Evolutionary conservation across 1,284 basidiomycete genomes (phyloP), one percentile per base, ranked within the genome.

Genomic region (Anthracocystis panici-leucophaei): DNA sequence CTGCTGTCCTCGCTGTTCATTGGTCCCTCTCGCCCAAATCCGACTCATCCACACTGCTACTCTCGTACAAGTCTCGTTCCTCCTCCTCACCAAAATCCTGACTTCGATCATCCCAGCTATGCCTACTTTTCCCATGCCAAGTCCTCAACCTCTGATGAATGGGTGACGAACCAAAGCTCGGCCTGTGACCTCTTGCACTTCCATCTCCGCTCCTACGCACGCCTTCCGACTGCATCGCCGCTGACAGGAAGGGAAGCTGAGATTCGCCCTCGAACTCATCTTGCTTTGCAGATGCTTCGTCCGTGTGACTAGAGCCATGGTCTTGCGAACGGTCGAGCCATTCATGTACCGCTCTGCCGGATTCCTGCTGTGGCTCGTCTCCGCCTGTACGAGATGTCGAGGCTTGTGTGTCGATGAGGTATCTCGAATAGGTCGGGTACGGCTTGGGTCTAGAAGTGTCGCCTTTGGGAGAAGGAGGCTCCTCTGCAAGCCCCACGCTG

Each of bases 51-150:
- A 31, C 68, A 40, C 68, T 65, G 35, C 44, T 59, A 20, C 67
- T 65, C 57, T 70, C 67, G 20, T 70, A 64, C 31, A 65, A 35
- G 9, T 45, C 61, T 5, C 56, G 27, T 18, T 62, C 59, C 33
- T 65, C 68, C 18, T 62, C 49, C 5, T 85, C 86, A 57, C 87
- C 87, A 27, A 78, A 80, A 29, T 64, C 82, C n/a, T 86, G 63
- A 49, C 64, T 61, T 8, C 73, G 46, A 31, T 75, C 86, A 48
- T 86, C 84, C 29, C 74, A 72, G 66, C 79, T 56, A 44, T 71
- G 31, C 20, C 62, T 59, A 35, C 63, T 60, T 23, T 65, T 49
- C 8, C 53, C 65, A 44, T 65, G 65, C 57, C 56, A 59, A 6
- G 48, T 60, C 12, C 70, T 33, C 23, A 73, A 21, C 31, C 70